Evolutionary conservation across 2,329 filamentous ascomycete species (phyloP).

Genomic region (Diaporthe australafricana): DNA sequence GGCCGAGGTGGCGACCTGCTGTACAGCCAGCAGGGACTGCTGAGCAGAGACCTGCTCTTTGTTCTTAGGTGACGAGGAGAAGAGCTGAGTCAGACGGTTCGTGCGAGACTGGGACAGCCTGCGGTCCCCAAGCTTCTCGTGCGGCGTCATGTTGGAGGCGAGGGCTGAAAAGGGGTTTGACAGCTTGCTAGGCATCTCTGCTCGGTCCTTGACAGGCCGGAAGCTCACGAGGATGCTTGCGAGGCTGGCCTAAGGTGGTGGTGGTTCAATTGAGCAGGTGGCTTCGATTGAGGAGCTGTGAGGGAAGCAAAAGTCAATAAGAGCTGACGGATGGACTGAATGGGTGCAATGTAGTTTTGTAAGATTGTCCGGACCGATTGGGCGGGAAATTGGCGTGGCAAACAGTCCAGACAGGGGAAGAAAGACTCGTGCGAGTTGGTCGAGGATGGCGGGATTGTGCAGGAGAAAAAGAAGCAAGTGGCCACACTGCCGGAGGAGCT

Average conservation of each 20-base stretch:
- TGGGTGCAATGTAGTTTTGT: neutral
- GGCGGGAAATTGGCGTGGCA: neutral
- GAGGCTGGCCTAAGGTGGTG: neutral
- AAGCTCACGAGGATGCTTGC: neutral
- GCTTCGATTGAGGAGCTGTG: slow-evolving; percentile 6
- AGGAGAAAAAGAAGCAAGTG: neutral
- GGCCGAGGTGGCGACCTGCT: slow-evolving; percentile 68
- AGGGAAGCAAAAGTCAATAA: slow-evolving; percentile 2
- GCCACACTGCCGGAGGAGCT: neutral
- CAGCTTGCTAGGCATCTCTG: slow-evolving; percentile 70
- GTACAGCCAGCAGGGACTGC: slow-evolving; percentile 75
- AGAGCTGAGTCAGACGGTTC: slow-evolving; percentile 84
- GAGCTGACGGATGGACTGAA: neutral
- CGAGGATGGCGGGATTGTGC: slow-evolving; percentile 9
- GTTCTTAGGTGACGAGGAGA: slow-evolving; percentile 82
- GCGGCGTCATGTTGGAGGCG: slow-evolving; percentile 58
- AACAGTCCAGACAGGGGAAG: neutral
- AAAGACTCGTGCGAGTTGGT: neutral
- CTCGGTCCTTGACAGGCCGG: neutral
- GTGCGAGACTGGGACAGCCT: slow-evolving; percentile 74
- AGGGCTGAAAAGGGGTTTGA: slow-evolving; percentile 66
- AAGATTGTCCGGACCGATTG: slow-evolving; percentile 1
- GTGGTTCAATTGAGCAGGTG: neutral
- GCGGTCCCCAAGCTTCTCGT: slow-evolving; percentile 65
- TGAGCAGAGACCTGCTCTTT: slow-evolving; percentile 75